Percentiles rank a stretch among this genome's conserved stretches.
Evolutionary conservation across 2,329 filamentous ascomycete species (phyloP).

Genomic region (Hymenoscyphus fraxineus): DNA sequence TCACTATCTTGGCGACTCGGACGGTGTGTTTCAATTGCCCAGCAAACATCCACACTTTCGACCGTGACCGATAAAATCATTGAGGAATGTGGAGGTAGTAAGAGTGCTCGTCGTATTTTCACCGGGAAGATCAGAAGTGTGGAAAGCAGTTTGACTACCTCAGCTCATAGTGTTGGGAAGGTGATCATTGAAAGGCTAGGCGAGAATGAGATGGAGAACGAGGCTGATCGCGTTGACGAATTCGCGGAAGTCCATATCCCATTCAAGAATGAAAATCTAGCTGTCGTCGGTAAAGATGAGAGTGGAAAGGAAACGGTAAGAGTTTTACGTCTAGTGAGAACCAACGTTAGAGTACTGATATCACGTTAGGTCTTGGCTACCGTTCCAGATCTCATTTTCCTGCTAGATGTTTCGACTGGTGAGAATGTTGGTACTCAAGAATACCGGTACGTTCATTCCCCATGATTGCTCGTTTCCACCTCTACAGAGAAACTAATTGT

Average conservation of each 20-base stretch:
- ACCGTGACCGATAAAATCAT: conserved; percentile 55
- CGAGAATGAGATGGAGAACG: conserved; percentile 40
- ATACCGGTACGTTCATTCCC: conserved; percentile 34
- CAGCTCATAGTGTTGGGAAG: not conserved
- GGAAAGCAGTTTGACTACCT: conserved; percentile 46
- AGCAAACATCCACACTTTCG: not conserved
- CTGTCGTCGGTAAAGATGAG: conserved; percentile 34
- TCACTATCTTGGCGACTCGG: conserved; percentile 51
- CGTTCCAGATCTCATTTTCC: conserved; percentile 47
- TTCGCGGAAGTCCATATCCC: conserved; percentile 47
- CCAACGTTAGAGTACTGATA: not conserved
- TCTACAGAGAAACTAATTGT: not conserved
- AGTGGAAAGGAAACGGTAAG: not conserved
- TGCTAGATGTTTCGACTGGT: conserved; percentile 46
- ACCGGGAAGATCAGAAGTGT: conserved; percentile 62
- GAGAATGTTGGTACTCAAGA: conserved; percentile 51
- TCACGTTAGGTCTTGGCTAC: conserved; percentile 39
- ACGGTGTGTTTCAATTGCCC: conserved; percentile 29
- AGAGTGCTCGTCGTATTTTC: conserved; percentile 54
- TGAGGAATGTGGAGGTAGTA: conserved; percentile 51
- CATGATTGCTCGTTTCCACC: no score
- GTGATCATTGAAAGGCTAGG: conserved; percentile 39
- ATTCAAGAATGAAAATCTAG: conserved; percentile 73
- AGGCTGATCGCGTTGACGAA: not conserved
- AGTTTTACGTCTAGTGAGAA: not conserved